These are phyloP conservation scores for Sugiyamaella mastotermitis DNA, from an alignment of 805 yeast genomes.

Conservation along the genomic window DNA sequence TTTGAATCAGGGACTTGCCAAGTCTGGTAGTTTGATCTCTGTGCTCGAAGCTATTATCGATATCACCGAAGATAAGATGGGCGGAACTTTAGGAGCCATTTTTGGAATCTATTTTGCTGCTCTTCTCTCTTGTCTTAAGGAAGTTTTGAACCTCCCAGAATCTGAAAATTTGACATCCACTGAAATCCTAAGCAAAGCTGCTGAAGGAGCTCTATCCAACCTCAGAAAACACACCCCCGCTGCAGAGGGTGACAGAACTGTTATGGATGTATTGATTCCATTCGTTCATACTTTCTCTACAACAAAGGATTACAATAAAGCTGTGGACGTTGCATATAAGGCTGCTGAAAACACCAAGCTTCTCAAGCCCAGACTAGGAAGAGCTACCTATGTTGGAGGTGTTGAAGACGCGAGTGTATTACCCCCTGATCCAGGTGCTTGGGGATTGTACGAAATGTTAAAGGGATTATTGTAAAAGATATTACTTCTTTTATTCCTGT, in stretches of 20 bases:
- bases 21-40: slow-evolving; percentile 34
- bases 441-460: slow-evolving; percentile 17
- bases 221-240: slow-evolving; percentile 82
- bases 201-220: slow-evolving; percentile 54
- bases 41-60: slow-evolving; percentile 67
- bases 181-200: slow-evolving; percentile 19
- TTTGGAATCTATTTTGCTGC: slow-evolving; percentile 81
- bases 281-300: slow-evolving; percentile 56
- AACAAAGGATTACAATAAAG: slow-evolving; percentile 47
- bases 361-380: slow-evolving; percentile 76
- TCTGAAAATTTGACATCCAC: slow-evolving; percentile 19
- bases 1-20: slow-evolving; percentile 34
- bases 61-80: slow-evolving; percentile 79
- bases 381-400: slow-evolving; percentile 80
- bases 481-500: neutral
- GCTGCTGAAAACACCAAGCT: slow-evolving; percentile 73
- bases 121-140: slow-evolving; percentile 39
- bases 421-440: slow-evolving; percentile 83
- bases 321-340: slow-evolving; percentile 59
- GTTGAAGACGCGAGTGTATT: slow-evolving; percentile 40
- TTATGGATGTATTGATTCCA: slow-evolving; percentile 83
- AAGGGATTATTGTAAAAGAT: slow-evolving; percentile 5
- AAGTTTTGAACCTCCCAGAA: slow-evolving; percentile 16
- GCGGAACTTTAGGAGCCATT: slow-evolving; percentile 92
- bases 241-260: slow-evolving; percentile 77